These are phyloP conservation scores for Sphagnum magellanicum DNA, from an alignment of 228 moss, liverwort and hornwort species.

Conservation along the genomic window DNA sequence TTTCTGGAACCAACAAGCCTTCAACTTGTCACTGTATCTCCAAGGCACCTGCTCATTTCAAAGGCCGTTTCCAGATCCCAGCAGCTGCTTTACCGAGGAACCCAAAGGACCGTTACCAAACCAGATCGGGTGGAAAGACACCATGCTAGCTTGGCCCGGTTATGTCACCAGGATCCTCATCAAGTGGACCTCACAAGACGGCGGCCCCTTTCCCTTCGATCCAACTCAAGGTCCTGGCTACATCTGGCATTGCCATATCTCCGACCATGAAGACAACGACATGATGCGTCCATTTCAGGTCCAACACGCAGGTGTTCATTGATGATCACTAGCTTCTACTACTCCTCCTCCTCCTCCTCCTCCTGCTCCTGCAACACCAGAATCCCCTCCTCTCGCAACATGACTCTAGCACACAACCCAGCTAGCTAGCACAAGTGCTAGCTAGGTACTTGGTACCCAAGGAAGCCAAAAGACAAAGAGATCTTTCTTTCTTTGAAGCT, in stretches of 20 bases:
- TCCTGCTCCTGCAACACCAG: no score
- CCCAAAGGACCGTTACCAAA: conserved; percentile 21
- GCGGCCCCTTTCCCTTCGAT: conserved; percentile 59
- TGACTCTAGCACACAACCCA: no score
- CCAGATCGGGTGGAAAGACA: conserved; percentile 76
- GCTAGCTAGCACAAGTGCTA: no score
- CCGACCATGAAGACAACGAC: conserved; percentile 57
- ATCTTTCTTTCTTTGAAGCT: no score
- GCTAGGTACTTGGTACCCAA: no score
- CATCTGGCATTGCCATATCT: conserved; percentile 55
- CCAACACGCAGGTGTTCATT: neutral
- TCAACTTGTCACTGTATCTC: conserved; percentile 1
- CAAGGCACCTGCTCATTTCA: conserved; percentile 11
- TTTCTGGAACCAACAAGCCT: conserved; percentile 29
- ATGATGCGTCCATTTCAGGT: conserved; percentile 42
- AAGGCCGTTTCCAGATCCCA: conserved; percentile 4
- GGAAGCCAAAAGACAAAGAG: no score
- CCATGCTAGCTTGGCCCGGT: conserved; percentile 14
- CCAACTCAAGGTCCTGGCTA: conserved; percentile 43
- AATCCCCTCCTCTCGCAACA: no score
- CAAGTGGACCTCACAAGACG: conserved; percentile 31
- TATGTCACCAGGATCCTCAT: conserved; percentile 38
- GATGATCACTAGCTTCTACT: no score
- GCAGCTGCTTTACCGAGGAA: conserved; percentile 32
- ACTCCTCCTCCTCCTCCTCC: no score